phyloP scores from a whole-genome alignment of 2,329 filamentous ascomycete species.

The Arthroderma uncinatum region DNA sequence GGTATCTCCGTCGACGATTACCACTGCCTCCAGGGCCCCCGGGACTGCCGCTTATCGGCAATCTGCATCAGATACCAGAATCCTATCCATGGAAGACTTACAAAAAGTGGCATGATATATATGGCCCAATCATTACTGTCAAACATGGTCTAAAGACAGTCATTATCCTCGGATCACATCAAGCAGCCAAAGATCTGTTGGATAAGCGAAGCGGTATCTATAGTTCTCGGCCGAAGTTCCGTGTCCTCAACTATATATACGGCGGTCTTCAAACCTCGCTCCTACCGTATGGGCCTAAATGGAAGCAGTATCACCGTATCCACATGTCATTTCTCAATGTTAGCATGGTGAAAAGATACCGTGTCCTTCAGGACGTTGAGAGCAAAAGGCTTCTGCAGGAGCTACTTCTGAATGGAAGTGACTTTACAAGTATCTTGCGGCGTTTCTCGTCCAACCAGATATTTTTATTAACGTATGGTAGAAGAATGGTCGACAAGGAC shows the following conservation, averaged over 20 bases:
- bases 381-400: slow-evolving; percentile 13
- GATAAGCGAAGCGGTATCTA: slow-evolving; percentile 31
- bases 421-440: background rate
- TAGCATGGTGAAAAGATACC: slow-evolving; percentile 8
- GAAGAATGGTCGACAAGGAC: slow-evolving; percentile 1
- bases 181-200: slow-evolving; percentile 28
- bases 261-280: background rate
- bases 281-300: slow-evolving; percentile 13
- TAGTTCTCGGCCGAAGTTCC: slow-evolving; percentile 23
- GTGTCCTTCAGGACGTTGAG: slow-evolving; percentile 13
- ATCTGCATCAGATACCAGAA: slow-evolving; percentile 23
- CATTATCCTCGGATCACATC: slow-evolving; percentile 26
- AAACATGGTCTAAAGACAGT: slow-evolving; percentile 24
- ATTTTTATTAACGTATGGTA: slow-evolving; percentile 15
- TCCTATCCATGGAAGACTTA: slow-evolving; percentile 20
- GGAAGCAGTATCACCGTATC: slow-evolving; percentile 12
- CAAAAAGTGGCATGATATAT: slow-evolving; percentile 24
- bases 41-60: slow-evolving; percentile 25
- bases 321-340: slow-evolving; percentile 9
- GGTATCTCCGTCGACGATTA: background rate
- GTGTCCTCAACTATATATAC: background rate
- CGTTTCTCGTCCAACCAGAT: slow-evolving; percentile 12
- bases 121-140: slow-evolving; percentile 28
- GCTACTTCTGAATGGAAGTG: slow-evolving; percentile 12
- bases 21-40: slow-evolving; percentile 20